Conservation (phyloP, 202 grass and related monocot species). For the Musa balbisiana region DNA sequence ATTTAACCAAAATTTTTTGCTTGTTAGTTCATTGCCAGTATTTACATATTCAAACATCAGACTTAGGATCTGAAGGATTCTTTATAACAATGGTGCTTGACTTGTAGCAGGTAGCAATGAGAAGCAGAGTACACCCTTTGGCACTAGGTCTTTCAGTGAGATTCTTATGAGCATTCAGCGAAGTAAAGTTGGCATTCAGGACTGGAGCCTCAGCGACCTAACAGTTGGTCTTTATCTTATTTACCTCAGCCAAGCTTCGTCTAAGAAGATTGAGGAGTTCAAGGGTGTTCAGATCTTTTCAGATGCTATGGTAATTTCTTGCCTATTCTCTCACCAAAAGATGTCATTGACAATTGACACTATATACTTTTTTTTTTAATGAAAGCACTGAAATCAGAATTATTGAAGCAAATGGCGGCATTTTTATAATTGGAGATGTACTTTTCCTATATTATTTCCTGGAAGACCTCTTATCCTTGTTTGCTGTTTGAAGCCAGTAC, state of each 20-base stretch:
- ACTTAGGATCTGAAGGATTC: no score
- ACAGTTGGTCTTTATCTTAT: slow-evolving; percentile 86
- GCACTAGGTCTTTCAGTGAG: slow-evolving; percentile 55
- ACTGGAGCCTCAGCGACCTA: slow-evolving; percentile 87
- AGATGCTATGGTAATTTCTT: slow-evolving; percentile 46
- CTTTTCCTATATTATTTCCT: neutral
- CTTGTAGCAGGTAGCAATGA: slow-evolving; percentile 35
- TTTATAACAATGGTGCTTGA: neutral
- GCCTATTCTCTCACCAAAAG: neutral
- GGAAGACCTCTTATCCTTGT: neutral
- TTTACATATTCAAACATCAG: neutral
- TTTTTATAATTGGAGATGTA: neutral
- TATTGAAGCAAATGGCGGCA: neutral
- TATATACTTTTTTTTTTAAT: neutral
- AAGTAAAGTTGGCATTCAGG: slow-evolving; percentile 82
- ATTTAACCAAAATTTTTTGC: neutral
- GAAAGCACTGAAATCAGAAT: neutral
- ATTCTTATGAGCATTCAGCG: slow-evolving; percentile 72
- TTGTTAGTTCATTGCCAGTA: neutral
- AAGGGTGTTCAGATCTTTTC: slow-evolving; percentile 72
- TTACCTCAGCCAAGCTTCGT: slow-evolving; percentile 78
- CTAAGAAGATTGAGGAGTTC: slow-evolving; percentile 45
- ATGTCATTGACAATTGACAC: neutral
- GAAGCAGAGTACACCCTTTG: slow-evolving; percentile 27
- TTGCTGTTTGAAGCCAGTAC: neutral